phyloP scores from a whole-genome alignment of 2,329 filamentous ascomycete genomes.

The Alternaria triticimaculans region DNA sequence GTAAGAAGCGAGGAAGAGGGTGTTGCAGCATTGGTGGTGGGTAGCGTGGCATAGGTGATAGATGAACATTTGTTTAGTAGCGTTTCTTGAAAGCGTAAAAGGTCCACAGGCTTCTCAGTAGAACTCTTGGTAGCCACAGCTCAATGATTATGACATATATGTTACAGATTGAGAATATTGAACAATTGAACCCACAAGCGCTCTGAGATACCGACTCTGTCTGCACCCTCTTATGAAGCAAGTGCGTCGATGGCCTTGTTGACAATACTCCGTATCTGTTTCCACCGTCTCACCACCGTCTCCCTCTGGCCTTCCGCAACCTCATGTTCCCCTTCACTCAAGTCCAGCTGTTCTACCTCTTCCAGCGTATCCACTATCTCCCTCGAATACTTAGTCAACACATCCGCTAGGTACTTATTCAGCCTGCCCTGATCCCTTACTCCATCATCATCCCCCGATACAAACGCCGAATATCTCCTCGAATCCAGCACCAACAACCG shows the following conservation, averaged over 20 bases:
- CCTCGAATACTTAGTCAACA: slow-evolving; percentile 40
- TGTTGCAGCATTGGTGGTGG: slow-evolving; percentile 82
- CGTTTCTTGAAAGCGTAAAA: slow-evolving; percentile 11
- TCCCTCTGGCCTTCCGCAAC: slow-evolving; percentile 29
- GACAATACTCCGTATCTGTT: slow-evolving; percentile 43
- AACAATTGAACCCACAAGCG: not conserved
- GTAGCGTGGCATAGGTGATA: slow-evolving; percentile 73
- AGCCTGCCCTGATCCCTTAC: slow-evolving; percentile 45
- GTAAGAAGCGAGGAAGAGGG: slow-evolving; percentile 92
- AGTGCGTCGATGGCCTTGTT: slow-evolving; percentile 23
- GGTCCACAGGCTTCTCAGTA: slow-evolving; percentile 4
- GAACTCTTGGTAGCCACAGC: slow-evolving; percentile 11
- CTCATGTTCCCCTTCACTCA: not conserved
- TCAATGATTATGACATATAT: slow-evolving; percentile 7
- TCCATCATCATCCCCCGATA: slow-evolving; percentile 42
- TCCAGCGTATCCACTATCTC: slow-evolving; percentile 37
- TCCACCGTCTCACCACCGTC: slow-evolving; percentile 43
- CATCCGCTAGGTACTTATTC: slow-evolving; percentile 45
- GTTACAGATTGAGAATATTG: not conserved
- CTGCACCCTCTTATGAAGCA: not conserved
- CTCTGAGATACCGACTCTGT: not conserved
- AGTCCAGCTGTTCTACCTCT: slow-evolving; percentile 35
- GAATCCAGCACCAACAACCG: slow-evolving; percentile 43
- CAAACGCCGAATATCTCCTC: slow-evolving; percentile 40
- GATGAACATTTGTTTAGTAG: not conserved